A percentile compares a stretch with the other conserved stretches of the same genome.
These are phyloP conservation scores for Cystobasidiopsis lactophilus DNA, from an alignment of 768 basidiomycete genomes.

Conservation along the genomic window DNA sequence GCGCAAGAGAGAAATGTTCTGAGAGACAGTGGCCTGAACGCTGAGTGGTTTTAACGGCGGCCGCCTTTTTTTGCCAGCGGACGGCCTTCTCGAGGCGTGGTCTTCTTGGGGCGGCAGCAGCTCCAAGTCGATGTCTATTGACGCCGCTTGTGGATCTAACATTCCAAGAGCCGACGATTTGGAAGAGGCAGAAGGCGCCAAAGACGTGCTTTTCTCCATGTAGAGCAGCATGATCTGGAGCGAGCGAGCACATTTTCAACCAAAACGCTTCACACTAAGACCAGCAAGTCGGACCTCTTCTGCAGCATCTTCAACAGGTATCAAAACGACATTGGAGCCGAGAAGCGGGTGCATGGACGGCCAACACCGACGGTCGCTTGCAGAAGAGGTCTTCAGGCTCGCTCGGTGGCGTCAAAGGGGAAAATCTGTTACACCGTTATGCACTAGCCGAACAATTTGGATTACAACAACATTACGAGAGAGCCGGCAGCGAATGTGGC, in stretches of 20 bases:
- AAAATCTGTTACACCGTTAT: too few relatives aligned
- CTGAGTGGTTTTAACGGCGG: neutral
- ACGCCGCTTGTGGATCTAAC: neutral
- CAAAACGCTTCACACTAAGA: neutral
- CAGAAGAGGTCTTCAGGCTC: too few relatives aligned
- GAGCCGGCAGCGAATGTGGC: too few relatives aligned
- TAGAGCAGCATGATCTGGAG: neutral
- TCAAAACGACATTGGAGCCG: too few relatives aligned
- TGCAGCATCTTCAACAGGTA: too few relatives aligned
- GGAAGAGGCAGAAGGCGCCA: neutral
- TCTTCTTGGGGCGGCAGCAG: neutral
- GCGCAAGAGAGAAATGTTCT: neutral
- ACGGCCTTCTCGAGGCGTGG: too few relatives aligned
- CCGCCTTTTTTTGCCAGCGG: neutral
- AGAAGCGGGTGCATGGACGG: too few relatives aligned
- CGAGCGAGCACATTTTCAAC: neutral
- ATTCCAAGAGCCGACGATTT: neutral
- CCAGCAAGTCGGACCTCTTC: too few relatives aligned
- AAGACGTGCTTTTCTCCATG: neutral
- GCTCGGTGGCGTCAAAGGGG: too few relatives aligned
- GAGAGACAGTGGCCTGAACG: neutral
- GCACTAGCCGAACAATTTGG: too few relatives aligned
- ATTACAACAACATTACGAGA: too few relatives aligned
- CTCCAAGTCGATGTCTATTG: neutral
- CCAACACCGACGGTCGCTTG: too few relatives aligned